phyloP scores from a whole-genome alignment of 2,329 filamentous ascomycete species.

The Akanthomyces uredinophilus region DNA sequence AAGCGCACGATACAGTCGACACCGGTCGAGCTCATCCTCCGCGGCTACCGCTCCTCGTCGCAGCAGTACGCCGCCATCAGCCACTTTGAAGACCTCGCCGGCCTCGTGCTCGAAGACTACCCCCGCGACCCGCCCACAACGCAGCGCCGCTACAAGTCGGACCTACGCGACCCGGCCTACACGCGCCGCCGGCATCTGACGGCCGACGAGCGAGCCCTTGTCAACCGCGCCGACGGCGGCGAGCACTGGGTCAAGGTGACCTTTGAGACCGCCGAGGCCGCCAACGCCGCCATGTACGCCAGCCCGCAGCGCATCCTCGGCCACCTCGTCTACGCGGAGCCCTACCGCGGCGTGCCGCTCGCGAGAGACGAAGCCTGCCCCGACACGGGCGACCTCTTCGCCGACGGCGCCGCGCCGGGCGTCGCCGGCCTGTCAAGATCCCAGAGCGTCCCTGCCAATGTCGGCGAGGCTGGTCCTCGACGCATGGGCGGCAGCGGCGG shows the following conservation, averaged over 20 bases:
- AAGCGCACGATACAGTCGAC: slow-evolving; percentile 33
- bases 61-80: slow-evolving; percentile 82
- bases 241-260: slow-evolving; percentile 90
- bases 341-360: slow-evolving; percentile 61
- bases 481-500: slow-evolving; percentile 16
- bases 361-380: slow-evolving; percentile 58
- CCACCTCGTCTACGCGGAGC: slow-evolving; percentile 65
- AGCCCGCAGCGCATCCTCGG: slow-evolving; percentile 70
- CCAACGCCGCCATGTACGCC: slow-evolving; percentile 62
- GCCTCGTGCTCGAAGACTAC: slow-evolving; percentile 89
- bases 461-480: slow-evolving; percentile 25
- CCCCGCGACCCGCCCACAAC: slow-evolving; percentile 73
- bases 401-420: slow-evolving; percentile 31
- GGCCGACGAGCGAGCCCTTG: slow-evolving; percentile 67
- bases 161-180: slow-evolving; percentile 67
- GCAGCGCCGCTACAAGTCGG: slow-evolving; percentile 65
- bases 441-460: slow-evolving; percentile 31
- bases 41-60: slow-evolving; percentile 64
- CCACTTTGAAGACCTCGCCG: slow-evolving; percentile 82
- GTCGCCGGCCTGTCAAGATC: slow-evolving; percentile 28
- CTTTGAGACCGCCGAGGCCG: slow-evolving; percentile 68
- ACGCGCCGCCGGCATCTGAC: slow-evolving; percentile 62
- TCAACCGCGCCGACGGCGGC: slow-evolving; percentile 76
- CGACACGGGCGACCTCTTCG: slow-evolving; percentile 27
- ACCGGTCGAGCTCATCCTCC: slow-evolving; percentile 73